Evolutionary conservation across 495 filamentous ascomycete species (phyloP), one percentile per base, ranked within the genome.

Genomic region (Penicillium odoratum): DNA sequence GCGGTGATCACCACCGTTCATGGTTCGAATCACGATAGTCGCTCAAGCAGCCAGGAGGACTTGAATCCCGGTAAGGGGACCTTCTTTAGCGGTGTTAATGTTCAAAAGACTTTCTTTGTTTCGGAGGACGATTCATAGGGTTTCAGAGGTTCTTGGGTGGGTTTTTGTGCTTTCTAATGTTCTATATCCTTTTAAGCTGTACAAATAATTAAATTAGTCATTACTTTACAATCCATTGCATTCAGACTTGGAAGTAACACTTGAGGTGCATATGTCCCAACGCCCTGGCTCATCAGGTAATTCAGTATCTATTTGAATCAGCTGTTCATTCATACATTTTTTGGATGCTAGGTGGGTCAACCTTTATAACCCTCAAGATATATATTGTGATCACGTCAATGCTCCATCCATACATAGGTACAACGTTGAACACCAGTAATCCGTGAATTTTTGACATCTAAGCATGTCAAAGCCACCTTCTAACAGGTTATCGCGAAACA

Each of bases 71-170:
- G 60, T 25, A 58, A 62, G 30, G 47, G 61, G 1, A 62, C 68
- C 0, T 61, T 67, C n/a, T 60, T 60, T 40, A 49, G 46, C 10
- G 74, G 70, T 1, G 71, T 77, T 30, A 77, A 71, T 61, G 69
- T 77, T 36, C 71, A 77, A 30, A 77, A 72, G 57, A 68, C 73
- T 0, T 77, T 77, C 46, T 62, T 65, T 48, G 69, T 77, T 40
- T 70, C 74, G 18, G 69, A 65, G 4, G 61, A 66, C 58, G 58
- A 66, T 13, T 9, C 47, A 21, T 48, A 50, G 45, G 21, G 25
- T 13, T 11, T 3, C 33, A 21, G 15, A 4, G n/a, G 15, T 25
- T 25, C 10, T 47, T 40, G 38, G 38, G 38, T 40, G 38, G 31
- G 15, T 40, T 40, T 40, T 38, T 40, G 15, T 40, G 38, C 34